phyloP scores from a whole-genome alignment of 768 basidiomycete genomes.

The Guyanaporus albipodus region DNA sequence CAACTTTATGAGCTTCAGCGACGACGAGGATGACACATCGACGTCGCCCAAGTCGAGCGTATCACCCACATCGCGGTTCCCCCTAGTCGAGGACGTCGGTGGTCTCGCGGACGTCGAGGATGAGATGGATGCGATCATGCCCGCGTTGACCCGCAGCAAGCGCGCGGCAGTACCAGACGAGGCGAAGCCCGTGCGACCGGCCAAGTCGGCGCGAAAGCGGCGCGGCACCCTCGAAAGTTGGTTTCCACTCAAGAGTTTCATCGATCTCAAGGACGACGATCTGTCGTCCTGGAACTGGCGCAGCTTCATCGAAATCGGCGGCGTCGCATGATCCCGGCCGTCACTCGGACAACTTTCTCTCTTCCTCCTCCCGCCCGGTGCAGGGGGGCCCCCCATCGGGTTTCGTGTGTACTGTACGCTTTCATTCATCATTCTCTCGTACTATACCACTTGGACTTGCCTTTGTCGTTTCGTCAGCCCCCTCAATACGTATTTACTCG shows the following conservation, averaged over 20 bases:
- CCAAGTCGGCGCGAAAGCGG: constrained; percentile 26
- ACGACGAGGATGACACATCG: constrained; percentile 52
- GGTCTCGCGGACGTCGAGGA: constrained; percentile 32
- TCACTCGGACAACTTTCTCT: neutral
- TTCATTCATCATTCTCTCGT: constrained; percentile 12
- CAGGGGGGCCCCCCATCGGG: constrained; percentile 7
- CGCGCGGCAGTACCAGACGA: constrained; percentile 8
- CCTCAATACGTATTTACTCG: constrained; percentile 23
- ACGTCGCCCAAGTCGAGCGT: constrained; percentile 1
- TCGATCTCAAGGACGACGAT: constrained; percentile 54
- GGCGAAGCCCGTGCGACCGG: constrained; percentile 6
- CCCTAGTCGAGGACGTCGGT: constrained; percentile 21
- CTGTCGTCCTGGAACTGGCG: constrained; percentile 51
- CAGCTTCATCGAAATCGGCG: constrained; percentile 59
- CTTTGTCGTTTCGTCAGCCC: neutral
- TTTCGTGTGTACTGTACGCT: constrained; percentile 7
- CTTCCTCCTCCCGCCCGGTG: neutral
- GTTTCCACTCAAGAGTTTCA: constrained; percentile 61
- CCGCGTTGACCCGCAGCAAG: constrained; percentile 11
- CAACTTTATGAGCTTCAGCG: constrained; percentile 68
- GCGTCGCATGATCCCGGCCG: constrained; percentile 21
- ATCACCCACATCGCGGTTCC: neutral
- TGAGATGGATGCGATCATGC: constrained; percentile 27
- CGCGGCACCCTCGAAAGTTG: constrained; percentile 46
- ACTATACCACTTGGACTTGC: constrained; percentile 7